These are phyloP conservation scores for Colletotrichum liriopes DNA, from an alignment of 2,329 filamentous ascomycete genomes.

Conservation along the genomic window DNA sequence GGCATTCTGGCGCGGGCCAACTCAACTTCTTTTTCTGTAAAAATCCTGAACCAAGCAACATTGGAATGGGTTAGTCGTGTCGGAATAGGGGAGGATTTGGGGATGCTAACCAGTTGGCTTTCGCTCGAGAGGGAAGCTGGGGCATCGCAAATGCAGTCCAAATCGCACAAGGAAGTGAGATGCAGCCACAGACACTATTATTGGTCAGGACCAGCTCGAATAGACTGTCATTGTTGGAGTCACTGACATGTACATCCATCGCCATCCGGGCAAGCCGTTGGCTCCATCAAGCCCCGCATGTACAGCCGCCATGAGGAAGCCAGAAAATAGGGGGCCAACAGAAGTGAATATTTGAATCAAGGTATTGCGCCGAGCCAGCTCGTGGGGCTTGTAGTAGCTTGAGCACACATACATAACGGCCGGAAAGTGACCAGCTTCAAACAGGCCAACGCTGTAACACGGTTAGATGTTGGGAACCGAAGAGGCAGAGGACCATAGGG, in stretches of 20 bases:
- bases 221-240: too few species aligned
- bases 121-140: slow-evolving; percentile 47
- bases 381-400: slow-evolving; percentile 51
- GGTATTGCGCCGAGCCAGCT: slow-evolving; percentile 49
- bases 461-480: slow-evolving; percentile 1
- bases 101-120: slow-evolving; percentile 46
- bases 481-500: neutral
- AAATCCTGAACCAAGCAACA: slow-evolving; percentile 42
- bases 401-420: slow-evolving; percentile 51
- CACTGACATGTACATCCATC: slow-evolving; percentile 47
- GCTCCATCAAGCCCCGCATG: slow-evolving; percentile 44
- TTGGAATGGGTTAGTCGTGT: neutral
- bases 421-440: slow-evolving; percentile 51
- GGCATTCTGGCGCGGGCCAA: slow-evolving; percentile 48
- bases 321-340: slow-evolving; percentile 48
- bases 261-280: slow-evolving; percentile 46
- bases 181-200: slow-evolving; percentile 44
- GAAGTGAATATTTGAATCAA: slow-evolving; percentile 49
- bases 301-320: slow-evolving; percentile 49
- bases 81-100: too few species aligned
- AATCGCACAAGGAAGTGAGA: slow-evolving; percentile 47
- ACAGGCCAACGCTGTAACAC: slow-evolving; percentile 46
- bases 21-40: slow-evolving; percentile 46
- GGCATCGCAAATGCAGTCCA: slow-evolving; percentile 49
- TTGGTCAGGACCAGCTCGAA: too few species aligned